Conservation (phyloP, 164 flowering plant genomes). For the Macadamia integrifolia region DNA sequence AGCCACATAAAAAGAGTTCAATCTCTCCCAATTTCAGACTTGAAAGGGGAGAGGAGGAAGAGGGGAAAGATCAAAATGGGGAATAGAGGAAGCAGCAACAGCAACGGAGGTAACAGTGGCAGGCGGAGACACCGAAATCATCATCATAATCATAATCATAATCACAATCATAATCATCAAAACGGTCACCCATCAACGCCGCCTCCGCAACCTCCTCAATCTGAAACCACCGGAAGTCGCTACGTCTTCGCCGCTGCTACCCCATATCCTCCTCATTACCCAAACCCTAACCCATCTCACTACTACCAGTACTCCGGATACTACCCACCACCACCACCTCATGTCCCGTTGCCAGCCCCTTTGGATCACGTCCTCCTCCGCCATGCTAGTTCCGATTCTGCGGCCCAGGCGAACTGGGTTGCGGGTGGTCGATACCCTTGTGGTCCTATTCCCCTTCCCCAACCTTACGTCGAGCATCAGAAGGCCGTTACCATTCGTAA, state of each 20-base stretch:
- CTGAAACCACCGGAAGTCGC: slow-evolving; percentile 51
- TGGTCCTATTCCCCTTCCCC: slow-evolving; percentile 40
- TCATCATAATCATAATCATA: slow-evolving; percentile 2
- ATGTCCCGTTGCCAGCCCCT: slow-evolving; percentile 58
- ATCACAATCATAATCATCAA: slow-evolving; percentile 6
- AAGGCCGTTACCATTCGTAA: slow-evolving; percentile 86
- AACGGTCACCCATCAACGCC: slow-evolving; percentile 49
- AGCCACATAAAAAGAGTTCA: not conserved
- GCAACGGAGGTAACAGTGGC: slow-evolving; percentile 9
- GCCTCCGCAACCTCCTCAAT: slow-evolving; percentile 43
- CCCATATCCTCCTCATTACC: slow-evolving; percentile 63
- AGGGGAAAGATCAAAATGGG: slow-evolving; percentile 42
- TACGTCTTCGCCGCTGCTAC: slow-evolving; percentile 82
- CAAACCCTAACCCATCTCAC: slow-evolving; percentile 48
- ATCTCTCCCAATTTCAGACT: not conserved
- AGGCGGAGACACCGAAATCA: slow-evolving; percentile 40
- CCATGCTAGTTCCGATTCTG: slow-evolving; percentile 18
- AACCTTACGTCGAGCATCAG: slow-evolving; percentile 85
- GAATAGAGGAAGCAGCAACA: slow-evolving; percentile 43
- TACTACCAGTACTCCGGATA: slow-evolving; percentile 62
- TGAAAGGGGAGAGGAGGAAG: no score
- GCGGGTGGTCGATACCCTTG: slow-evolving; percentile 50
- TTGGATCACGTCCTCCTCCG: slow-evolving; percentile 68
- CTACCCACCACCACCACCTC: slow-evolving; percentile 55
- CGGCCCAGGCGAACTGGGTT: slow-evolving; percentile 37